These are phyloP conservation scores for Penicillium paneum DNA, from an alignment of 2,329 filamentous ascomycete species.

Conservation along the genomic window DNA sequence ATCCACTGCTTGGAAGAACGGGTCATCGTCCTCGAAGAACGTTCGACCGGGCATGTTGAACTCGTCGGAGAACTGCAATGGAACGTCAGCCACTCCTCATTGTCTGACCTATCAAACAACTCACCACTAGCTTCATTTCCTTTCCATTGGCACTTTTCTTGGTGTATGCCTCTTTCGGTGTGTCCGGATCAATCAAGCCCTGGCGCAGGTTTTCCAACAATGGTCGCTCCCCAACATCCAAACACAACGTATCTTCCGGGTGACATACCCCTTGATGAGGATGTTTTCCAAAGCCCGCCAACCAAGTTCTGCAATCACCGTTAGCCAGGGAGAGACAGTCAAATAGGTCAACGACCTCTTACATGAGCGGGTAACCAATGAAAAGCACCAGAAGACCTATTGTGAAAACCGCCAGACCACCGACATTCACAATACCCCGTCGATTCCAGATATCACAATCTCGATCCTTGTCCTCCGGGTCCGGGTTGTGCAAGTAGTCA, in stretches of 20 bases:
- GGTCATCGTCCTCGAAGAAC: constrained; percentile 69
- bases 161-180: constrained; percentile 55
- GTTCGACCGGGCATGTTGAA: constrained; percentile 66
- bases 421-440: constrained; percentile 63
- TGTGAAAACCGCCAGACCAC: constrained; percentile 58
- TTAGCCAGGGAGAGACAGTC: background rate
- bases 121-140: constrained; percentile 60
- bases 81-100: background rate
- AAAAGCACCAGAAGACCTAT: constrained; percentile 63
- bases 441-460: constrained; percentile 65
- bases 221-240: constrained; percentile 49
- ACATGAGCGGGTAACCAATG: constrained; percentile 68
- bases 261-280: constrained; percentile 26
- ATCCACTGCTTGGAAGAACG: constrained; percentile 65
- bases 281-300: constrained; percentile 43
- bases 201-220: constrained; percentile 60
- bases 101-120: constrained; percentile 16
- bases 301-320: constrained; percentile 52
- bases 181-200: constrained; percentile 65
- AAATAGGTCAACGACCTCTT: constrained; percentile 33
- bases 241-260: constrained; percentile 45
- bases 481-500: constrained; percentile 68
- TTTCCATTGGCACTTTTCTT: constrained; percentile 59
- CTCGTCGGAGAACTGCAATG: constrained; percentile 63
- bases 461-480: constrained; percentile 59